Conservation (phyloP, 176 grass and related monocot genomes). For the Carex pumila region DNA sequence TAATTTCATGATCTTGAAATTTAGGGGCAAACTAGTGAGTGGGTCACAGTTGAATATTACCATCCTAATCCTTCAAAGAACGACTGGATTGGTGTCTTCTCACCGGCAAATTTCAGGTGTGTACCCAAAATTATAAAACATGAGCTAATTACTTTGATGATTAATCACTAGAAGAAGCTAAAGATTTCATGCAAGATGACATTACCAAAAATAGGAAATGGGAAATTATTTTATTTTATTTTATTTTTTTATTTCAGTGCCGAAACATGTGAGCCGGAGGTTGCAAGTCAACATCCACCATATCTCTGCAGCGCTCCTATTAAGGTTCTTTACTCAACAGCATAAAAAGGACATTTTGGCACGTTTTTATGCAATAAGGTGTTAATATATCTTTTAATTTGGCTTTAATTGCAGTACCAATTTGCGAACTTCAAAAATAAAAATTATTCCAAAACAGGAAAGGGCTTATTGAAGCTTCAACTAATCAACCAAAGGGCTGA, state of each 20-base stretch:
- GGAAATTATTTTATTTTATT: slow-evolving; percentile 8
- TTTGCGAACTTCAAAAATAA: slow-evolving; percentile 43
- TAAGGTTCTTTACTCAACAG: slow-evolving; percentile 27
- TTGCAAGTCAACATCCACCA: slow-evolving; percentile 30
- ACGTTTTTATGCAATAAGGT: slow-evolving; percentile 6
- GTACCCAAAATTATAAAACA: neutral
- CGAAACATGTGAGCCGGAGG: slow-evolving; percentile 49
- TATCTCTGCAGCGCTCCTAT: slow-evolving; percentile 61
- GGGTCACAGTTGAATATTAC: slow-evolving; percentile 63
- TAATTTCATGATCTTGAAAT: slow-evolving; percentile 11
- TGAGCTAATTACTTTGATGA: too few relatives aligned
- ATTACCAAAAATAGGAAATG: neutral
- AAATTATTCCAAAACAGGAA: slow-evolving; percentile 36
- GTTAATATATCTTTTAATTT: neutral
- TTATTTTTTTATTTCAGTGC: slow-evolving; percentile 32
- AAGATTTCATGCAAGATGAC: neutral
- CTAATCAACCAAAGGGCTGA: slow-evolving; percentile 77
- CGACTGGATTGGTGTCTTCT: slow-evolving; percentile 83
- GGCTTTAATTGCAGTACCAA: slow-evolving; percentile 49
- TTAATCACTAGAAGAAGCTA: neutral
- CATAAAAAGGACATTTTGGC: neutral
- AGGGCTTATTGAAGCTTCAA: slow-evolving; percentile 50
- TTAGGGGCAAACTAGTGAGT: slow-evolving; percentile 56
- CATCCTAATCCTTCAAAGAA: slow-evolving; percentile 43
- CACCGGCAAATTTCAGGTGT: slow-evolving; percentile 81